Evolutionary conservation across 257 asterid species (phyloP), one percentile per base, ranked within the genome.

Genomic region (Solanum pimpinellifolium): DNA sequence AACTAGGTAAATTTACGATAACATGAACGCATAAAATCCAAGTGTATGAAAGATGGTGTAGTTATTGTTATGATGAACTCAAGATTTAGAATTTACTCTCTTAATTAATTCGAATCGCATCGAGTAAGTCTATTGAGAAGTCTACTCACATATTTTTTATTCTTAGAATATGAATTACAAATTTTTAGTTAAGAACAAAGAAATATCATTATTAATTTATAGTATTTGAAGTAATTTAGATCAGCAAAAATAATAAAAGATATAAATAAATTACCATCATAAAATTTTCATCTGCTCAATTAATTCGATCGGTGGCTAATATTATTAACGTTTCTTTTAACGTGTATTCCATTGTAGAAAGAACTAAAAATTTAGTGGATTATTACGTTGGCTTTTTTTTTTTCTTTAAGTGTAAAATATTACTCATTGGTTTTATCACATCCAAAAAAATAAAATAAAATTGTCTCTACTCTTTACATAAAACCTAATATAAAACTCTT

Each of bases 151-250:
- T 41, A 7, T 41, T 41, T 3, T 42, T 42, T 12, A 42, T 42
- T 42, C 14, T 10, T 42, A 42, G 0, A 42, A 18, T 7, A 6
- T 2, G 1, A 56, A 56, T 0, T 18, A 2, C 0, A 0, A 56
- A 20, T 0, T 20, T 56, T 8, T 56, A 0, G 11, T 56, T 20
- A 56, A 56, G 5, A 56, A 1, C 0, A 56, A 56, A 56, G n/a
- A 56, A 20, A 56, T 56, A 56, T 3, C 66, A 7, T 56, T 18
- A 56, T 18, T 56, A 56, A 18, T 52, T 52, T 52, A 4, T 35
- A 35, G 7, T 5, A 35, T 35, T 56, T 59, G 13, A 59, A 59
- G 13, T 9, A 21, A 18, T 52, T 23, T 52, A 52, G 23, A 52
- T 52, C 62, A 52, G 62, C n/a, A 52, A 16, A 16, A 16, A 4